Evolutionary conservation across 1,284 basidiomycete species (phyloP), one percentile per base, ranked within the genome.

Genomic region (Cystobasidium pallidum): DNA sequence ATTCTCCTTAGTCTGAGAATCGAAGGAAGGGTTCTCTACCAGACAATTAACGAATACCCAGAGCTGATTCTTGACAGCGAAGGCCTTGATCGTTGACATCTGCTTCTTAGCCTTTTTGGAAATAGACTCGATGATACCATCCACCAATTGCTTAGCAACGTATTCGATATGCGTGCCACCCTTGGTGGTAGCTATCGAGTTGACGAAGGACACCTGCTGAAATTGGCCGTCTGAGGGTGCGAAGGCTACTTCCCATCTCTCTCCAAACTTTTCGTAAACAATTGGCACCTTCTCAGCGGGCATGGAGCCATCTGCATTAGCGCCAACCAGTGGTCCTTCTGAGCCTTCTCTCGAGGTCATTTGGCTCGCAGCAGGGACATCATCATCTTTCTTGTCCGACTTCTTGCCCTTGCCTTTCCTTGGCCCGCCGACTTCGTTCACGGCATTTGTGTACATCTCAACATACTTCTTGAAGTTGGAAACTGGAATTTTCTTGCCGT

Each of bases 1-100:
- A 8, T 89, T 92, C 82, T 99, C 96, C 84, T 99, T 99, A 58
- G 96, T 99, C 82, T 99, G 96, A 83, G 93, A 94, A 85, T 99
- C 95, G 82, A 99, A 99, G 0, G 94, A 92, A 10, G 96, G 95
- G 80, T 99, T 99, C 83, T 97, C 94, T 75, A 99, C 91, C 75
- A 97, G 85, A 26, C 92, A 89, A 79, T 99, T 99, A 80, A 99
- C 90, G 80, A 99, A 99, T 74, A 99, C 86, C 93, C 93, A 96
- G 87, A 99, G 93, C 80, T 99, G 94, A 80, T 91, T 94, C 84
- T 92, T 95, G 83, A 99, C 89, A 82, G 97, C 93, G 73, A 88
- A 87, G 13, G 92, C 86, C 82, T 98, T 98, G 78, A 99, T 90
- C 0, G 90, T 86, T 10, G 93, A 91, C 1, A 85, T 92, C 74